Evolutionary conservation across 306 rosid species (phyloP).

Genomic region (Vachellia collinsii): DNA sequence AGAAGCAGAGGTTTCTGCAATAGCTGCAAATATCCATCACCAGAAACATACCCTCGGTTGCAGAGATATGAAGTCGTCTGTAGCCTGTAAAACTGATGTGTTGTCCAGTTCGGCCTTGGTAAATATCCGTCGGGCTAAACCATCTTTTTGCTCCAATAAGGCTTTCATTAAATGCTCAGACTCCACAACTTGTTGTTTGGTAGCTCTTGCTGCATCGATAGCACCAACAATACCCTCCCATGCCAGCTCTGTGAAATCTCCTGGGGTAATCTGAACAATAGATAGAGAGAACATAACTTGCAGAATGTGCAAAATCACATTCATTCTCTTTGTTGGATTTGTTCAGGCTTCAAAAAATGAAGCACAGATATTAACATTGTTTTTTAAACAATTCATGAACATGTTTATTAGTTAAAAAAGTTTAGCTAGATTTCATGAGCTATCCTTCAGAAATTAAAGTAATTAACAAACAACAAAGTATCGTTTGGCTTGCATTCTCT

Average conservation of each 20-base stretch:
- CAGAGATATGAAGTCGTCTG: slow-evolving; percentile 75
- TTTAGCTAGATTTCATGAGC: neutral
- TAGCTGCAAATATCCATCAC: slow-evolving; percentile 10
- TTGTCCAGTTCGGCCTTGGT: slow-evolving; percentile 93
- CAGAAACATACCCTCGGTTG: slow-evolving; percentile 73
- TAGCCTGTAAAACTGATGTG: slow-evolving; percentile 88
- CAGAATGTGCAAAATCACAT: neutral
- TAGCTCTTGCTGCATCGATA: slow-evolving; percentile 74
- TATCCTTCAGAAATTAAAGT: neutral
- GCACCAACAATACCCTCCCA: slow-evolving; percentile 94
- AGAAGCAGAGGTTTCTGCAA: slow-evolving; percentile 31
- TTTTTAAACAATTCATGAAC: neutral
- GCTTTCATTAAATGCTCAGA: slow-evolving; percentile 97
- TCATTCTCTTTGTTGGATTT: neutral
- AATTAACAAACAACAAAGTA: neutral
- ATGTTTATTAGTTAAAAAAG: neutral
- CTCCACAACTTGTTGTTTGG: slow-evolving; percentile 90
- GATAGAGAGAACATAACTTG: slow-evolving; percentile 9
- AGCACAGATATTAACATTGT: neutral
- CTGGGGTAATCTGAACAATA: slow-evolving; percentile 58
- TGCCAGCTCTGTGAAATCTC: slow-evolving; percentile 95
- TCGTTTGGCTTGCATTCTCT: neutral
- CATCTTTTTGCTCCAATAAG: slow-evolving; percentile 92
- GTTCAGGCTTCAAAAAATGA: neutral
- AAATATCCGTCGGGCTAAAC: slow-evolving; percentile 84